phyloP scores from a whole-genome alignment of 2,329 filamentous ascomycete species.

The Colletotrichum zoysiae region DNA sequence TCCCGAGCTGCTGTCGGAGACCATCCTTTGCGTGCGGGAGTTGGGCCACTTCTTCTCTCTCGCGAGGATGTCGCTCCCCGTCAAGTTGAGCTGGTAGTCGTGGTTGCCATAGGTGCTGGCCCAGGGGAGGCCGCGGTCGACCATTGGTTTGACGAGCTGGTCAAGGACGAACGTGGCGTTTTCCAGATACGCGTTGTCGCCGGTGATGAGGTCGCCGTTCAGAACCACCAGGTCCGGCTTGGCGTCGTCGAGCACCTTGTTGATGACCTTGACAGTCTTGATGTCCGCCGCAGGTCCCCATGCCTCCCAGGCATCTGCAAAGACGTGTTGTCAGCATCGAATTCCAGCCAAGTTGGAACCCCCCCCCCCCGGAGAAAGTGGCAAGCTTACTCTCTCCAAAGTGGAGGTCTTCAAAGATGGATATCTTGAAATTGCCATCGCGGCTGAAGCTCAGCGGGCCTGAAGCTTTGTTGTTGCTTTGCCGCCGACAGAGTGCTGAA shows the following conservation, averaged over 20 bases:
- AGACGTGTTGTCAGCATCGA: background rate
- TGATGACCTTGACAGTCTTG: conserved; percentile 69
- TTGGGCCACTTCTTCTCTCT: conserved; percentile 56
- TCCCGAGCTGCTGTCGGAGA: conserved; percentile 51
- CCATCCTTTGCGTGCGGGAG: conserved; percentile 57
- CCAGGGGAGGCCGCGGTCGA: conserved; percentile 68
- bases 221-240: conserved; percentile 72
- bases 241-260: conserved; percentile 66
- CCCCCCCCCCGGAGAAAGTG: too few species aligned
- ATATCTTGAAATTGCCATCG: conserved; percentile 64
- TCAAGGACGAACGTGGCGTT: conserved; percentile 72
- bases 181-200: conserved; percentile 69
- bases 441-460: conserved; percentile 52
- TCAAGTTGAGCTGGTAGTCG: conserved; percentile 71
- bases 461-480: background rate
- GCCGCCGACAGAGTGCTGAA: background rate
- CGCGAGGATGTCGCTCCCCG: conserved; percentile 57
- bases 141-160: conserved; percentile 68
- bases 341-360: background rate
- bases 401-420: conserved; percentile 78
- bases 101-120: conserved; percentile 81
- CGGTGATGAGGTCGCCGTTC: conserved; percentile 79
- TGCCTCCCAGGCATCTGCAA: conserved; percentile 57
- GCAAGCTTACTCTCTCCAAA: conserved; percentile 72
- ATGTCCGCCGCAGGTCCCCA: conserved; percentile 67